A percentile compares a stretch with the other conserved stretches of the same genome.
phyloP scores from a whole-genome alignment of 306 rosid genomes.

The Prunus campanulata region DNA sequence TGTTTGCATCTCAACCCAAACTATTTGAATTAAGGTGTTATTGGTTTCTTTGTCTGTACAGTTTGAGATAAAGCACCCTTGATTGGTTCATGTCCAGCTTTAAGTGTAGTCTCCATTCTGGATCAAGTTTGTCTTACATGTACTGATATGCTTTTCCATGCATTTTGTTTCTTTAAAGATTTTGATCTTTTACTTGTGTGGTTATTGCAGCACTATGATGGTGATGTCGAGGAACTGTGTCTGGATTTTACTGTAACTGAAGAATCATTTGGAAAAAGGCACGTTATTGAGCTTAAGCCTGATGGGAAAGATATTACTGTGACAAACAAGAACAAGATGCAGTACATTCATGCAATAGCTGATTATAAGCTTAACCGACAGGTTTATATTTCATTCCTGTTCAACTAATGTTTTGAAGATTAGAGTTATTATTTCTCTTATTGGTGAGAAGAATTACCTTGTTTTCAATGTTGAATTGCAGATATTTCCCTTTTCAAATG shows the following conservation, averaged over 20 bases:
- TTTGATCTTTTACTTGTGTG: constrained; percentile 31
- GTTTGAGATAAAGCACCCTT: not conserved
- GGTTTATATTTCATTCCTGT: constrained; percentile 42
- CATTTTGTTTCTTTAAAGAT: constrained; percentile 12
- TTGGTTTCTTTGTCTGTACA: constrained; percentile 1
- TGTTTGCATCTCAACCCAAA: not conserved
- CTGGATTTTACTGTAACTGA: constrained; percentile 96
- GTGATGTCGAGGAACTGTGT: constrained; percentile 74
- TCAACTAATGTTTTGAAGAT: constrained; percentile 11
- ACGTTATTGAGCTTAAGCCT: constrained; percentile 78
- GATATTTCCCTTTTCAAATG: constrained; percentile 87
- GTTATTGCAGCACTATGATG: constrained; percentile 71
- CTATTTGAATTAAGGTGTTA: not conserved
- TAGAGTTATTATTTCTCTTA: constrained; percentile 10
- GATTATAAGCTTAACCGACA: constrained; percentile 95
- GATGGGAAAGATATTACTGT: constrained; percentile 88
- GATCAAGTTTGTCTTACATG: constrained; percentile 5
- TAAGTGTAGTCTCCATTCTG: constrained; percentile 5
- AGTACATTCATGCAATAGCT: constrained; percentile 94
- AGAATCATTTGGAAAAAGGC: constrained; percentile 82
- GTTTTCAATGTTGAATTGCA: constrained; percentile 46
- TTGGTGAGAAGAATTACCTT: constrained; percentile 14
- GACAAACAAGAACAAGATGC: constrained; percentile 87
- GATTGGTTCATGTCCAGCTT: constrained; percentile 4
- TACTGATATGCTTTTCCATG: constrained; percentile 20